phyloP scores from a whole-genome alignment of 1,284 basidiomycete species.

The Leccinum huronense region DNA sequence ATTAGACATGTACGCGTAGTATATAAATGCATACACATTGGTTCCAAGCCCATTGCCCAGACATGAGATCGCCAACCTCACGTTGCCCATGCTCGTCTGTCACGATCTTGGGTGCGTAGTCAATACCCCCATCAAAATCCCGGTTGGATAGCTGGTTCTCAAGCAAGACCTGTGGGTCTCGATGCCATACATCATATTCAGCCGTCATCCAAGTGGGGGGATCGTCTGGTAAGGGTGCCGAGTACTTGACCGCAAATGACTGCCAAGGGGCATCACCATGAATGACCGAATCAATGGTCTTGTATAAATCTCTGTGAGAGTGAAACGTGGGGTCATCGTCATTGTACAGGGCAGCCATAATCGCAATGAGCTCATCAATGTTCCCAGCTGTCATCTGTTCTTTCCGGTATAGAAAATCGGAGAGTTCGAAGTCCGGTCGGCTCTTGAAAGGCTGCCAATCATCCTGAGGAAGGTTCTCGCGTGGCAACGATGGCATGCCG shows the following conservation, averaged over 20 bases:
- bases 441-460: not conserved
- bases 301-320: not conserved
- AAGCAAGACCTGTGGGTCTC: not conserved
- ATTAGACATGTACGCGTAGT: not conserved
- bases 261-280: not conserved
- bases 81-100: not conserved
- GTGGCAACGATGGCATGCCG: not conserved
- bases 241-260: not conserved
- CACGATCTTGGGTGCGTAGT: not conserved
- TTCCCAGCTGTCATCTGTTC: not conserved
- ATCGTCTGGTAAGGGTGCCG: not conserved
- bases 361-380: not conserved
- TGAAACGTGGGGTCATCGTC: not conserved
- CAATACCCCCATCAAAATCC: not conserved
- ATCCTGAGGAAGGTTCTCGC: not conserved
- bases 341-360: not conserved
- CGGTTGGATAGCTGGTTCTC: not conserved
- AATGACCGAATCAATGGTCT: not conserved
- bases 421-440: not conserved
- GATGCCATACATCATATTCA: not conserved
- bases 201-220: not conserved
- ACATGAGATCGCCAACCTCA: not conserved
- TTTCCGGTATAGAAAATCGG: not conserved
- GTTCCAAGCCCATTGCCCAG: conserved; percentile 1
- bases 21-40: not conserved